These are phyloP conservation scores for Pleurotus giganteus DNA, from an alignment of 768 basidiomycete genomes.

Conservation along the genomic window DNA sequence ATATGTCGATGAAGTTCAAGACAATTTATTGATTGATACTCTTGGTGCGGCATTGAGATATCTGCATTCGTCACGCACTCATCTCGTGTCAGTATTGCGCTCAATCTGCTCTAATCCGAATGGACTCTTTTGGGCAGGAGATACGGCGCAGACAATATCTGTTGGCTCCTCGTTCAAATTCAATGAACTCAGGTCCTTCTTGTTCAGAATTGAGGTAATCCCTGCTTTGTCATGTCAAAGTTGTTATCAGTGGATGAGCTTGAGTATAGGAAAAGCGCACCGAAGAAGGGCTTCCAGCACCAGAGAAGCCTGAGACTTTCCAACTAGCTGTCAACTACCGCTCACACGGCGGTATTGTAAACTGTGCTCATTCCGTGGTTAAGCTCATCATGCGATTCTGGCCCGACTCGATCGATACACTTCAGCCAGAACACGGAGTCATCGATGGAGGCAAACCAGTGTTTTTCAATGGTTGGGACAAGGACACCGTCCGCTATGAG, in stretches of 20 bases:
- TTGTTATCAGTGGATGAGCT: background rate
- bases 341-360: conserved; percentile 73
- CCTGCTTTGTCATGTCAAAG: background rate
- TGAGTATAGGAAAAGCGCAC: conserved; percentile 2
- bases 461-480: conserved; percentile 51
- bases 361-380: conserved; percentile 64
- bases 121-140: conserved; percentile 77
- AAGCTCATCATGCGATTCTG: conserved; percentile 61
- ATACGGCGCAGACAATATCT: conserved; percentile 78
- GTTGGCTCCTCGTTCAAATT: conserved; percentile 73
- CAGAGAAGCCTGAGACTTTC: conserved; percentile 35
- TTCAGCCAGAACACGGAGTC: conserved; percentile 54
- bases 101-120: conserved; percentile 60
- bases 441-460: conserved; percentile 55
- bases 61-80: background rate
- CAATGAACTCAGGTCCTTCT: conserved; percentile 65
- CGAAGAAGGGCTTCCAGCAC: background rate
- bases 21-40: conserved; percentile 65
- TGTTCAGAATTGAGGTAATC: conserved; percentile 58
- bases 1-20: conserved; percentile 75
- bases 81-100: conserved; percentile 47
- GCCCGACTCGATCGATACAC: conserved; percentile 60
- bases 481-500: conserved; percentile 42
- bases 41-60: conserved; percentile 22
- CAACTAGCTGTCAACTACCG: conserved; percentile 66